Conservation (phyloP, 2,329 filamentous ascomycete species). For the Tolypocladium paradoxum region DNA sequence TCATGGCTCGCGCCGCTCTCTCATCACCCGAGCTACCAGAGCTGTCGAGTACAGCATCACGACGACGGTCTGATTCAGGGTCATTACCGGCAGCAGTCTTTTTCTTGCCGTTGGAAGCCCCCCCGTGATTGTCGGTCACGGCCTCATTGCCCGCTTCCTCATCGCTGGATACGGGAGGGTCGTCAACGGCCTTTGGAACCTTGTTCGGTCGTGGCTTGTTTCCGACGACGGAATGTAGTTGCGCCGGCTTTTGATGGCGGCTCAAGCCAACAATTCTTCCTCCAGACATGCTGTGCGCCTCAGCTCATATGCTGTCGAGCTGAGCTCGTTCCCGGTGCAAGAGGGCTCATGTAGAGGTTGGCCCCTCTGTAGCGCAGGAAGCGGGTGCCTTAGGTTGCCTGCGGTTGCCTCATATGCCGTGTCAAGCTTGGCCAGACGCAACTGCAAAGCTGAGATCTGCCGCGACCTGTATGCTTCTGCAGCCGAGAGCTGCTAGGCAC, state of each 20-base stretch:
- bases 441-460: background rate
- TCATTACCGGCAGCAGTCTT: background rate
- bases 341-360: background rate
- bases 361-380: background rate
- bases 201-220: constrained; percentile 3
- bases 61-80: constrained; percentile 7
- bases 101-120: background rate
- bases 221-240: constrained; percentile 8
- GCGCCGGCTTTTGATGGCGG: constrained; percentile 2
- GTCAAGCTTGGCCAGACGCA: background rate
- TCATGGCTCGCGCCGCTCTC: constrained; percentile 14
- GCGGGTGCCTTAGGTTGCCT: background rate
- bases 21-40: constrained; percentile 17
- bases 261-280: constrained; percentile 12
- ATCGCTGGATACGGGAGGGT: constrained; percentile 13
- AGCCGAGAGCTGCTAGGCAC: background rate
- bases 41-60: background rate
- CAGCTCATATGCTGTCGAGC: background rate
- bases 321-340: background rate
- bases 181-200: constrained; percentile 7
- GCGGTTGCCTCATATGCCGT: background rate
- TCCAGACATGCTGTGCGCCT: background rate
- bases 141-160: background rate
- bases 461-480: background rate
- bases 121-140: background rate